Evolutionary conservation across 1,139 yeast species (phyloP).

Genomic region (Suhomyces chickasaworum): DNA sequence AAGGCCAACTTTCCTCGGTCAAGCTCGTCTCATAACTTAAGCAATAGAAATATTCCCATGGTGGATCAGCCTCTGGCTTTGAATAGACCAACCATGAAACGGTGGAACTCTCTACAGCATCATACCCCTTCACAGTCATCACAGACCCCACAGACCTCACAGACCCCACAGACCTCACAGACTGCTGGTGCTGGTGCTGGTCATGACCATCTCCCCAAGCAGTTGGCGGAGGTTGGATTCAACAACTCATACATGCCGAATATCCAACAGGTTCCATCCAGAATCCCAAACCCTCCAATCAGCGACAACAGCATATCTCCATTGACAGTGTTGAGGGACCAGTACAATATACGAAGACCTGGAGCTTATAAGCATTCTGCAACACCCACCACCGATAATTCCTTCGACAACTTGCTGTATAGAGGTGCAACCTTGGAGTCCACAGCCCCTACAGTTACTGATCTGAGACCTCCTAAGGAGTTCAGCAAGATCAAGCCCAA

Average conservation of each 20-base stretch:
- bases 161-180: too few species aligned
- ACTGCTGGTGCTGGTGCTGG: too few species aligned
- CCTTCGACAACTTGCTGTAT: slow-evolving; percentile 20
- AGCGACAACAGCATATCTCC: slow-evolving; percentile 27
- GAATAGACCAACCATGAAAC: slow-evolving; percentile 16
- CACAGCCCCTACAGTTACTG: slow-evolving; percentile 20
- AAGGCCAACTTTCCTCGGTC: slow-evolving; percentile 12
- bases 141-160: too few species aligned
- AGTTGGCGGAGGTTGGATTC: not conserved
- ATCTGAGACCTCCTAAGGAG: not conserved
- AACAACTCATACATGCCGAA: not conserved
- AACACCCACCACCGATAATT: slow-evolving; percentile 25
- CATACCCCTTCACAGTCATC: not conserved
- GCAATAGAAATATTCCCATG: slow-evolving; percentile 26
- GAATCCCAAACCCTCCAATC: not conserved
- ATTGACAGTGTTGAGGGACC: slow-evolving; percentile 32
- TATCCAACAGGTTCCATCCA: not conserved
- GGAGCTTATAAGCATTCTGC: not conserved
- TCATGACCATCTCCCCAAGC: not conserved
- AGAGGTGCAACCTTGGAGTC: not conserved
- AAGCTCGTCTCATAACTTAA: slow-evolving; percentile 9
- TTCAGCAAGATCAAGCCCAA: not conserved
- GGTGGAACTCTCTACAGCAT: slow-evolving; percentile 28
- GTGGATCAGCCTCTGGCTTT: slow-evolving; percentile 1
- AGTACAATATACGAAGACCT: slow-evolving; percentile 33